phyloP scores from a whole-genome alignment of 768 basidiomycete species.

The Leccinum broughii region DNA sequence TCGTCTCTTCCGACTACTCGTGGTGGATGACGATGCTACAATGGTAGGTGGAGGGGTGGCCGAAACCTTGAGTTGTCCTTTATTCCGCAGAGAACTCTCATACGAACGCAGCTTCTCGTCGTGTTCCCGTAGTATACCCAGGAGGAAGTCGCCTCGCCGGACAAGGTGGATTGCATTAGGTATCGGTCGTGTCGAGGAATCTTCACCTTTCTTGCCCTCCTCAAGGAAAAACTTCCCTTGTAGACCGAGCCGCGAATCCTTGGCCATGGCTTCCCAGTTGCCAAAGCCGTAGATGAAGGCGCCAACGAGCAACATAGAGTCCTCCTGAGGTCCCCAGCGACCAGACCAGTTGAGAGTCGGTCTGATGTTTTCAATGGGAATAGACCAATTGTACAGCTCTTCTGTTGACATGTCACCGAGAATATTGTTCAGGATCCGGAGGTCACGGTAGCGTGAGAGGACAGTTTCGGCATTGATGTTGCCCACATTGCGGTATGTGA shows the following conservation, averaged over 20 bases:
- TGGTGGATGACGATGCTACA: constrained; percentile 63
- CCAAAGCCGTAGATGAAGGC: constrained; percentile 94
- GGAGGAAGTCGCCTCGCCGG: constrained; percentile 91
- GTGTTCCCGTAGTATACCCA: constrained; percentile 80
- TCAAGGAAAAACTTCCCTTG: constrained; percentile 97
- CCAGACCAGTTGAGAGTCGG: constrained; percentile 97
- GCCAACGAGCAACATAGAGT: constrained; percentile 92
- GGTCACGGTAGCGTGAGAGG: constrained; percentile 83
- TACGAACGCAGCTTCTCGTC: constrained; percentile 90
- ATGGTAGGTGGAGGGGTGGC: constrained; percentile 74
- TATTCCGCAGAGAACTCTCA: constrained; percentile 74
- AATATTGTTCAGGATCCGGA: constrained; percentile 83
- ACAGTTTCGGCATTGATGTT: constrained; percentile 99
- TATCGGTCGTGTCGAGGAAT: constrained; percentile 80
- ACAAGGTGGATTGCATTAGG: constrained; percentile 99
- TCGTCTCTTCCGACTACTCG: constrained; percentile 65
- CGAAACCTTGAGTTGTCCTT: constrained; percentile 69
- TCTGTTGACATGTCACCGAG: constrained; percentile 60
- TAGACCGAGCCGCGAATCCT: constrained; percentile 81
- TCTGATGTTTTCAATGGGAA: constrained; percentile 92
- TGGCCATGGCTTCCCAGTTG: constrained; percentile 93
- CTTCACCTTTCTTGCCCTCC: constrained; percentile 93
- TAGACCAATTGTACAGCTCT: constrained; percentile 78
- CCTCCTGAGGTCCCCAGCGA: constrained; percentile 89
- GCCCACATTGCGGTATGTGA: constrained; percentile 83